Base-by-base conservation (phyloP, 768 basidiomycete species). In the Pulveroboletus sp. region DNA sequence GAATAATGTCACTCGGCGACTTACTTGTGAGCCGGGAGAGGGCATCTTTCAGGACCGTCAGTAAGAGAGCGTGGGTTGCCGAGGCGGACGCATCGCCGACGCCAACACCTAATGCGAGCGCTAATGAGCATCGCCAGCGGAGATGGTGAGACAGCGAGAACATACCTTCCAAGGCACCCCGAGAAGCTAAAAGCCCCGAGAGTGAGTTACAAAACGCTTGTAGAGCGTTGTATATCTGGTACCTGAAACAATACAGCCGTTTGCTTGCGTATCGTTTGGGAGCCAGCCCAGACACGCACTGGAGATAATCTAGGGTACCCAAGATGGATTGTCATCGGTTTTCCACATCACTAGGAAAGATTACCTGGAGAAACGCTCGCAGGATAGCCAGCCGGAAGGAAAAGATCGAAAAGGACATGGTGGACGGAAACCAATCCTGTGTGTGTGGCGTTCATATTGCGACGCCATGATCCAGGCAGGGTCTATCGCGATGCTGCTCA, bases 141-240 rank as follows among this genome's bases (percentile, higher is more conserved):
- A 6, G 28, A 41, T n/a, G 40, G n/a, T 11, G 9, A 9, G 7
- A 21, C 6, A 21, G 17, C 8, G 50, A 17, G 18, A 14, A 54
- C 38, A 30, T 42, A 82, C 84, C 85, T 75, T 86, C 81, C 6
- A 88, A 68, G 3, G 82, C 76, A 14, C 85, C 84, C 55, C 85
- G 72, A 7, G 84, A 85, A 1, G 85, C 80, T 17, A 86, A 58
- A 26, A 86, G 67, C 0, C 80, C 73, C 0, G 83, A 78, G 3
- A 86, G 65, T 0, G 85, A 83, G 58, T 79, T 86, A 59, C 82
- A 86, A 55, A 85, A 86, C 3, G 83, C 81, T 64, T 86, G 85
- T 5, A 83, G 48, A 0, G 80, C 80, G 54, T 86, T 86, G 56
- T 79, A 74, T 12, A 81, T 68, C 60, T 86, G 84, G 57, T 84